Evolutionary conservation across 2,329 filamentous ascomycete species (phyloP), one percentile per base, ranked within the genome.

Genomic region (Claviceps cyperi): DNA sequence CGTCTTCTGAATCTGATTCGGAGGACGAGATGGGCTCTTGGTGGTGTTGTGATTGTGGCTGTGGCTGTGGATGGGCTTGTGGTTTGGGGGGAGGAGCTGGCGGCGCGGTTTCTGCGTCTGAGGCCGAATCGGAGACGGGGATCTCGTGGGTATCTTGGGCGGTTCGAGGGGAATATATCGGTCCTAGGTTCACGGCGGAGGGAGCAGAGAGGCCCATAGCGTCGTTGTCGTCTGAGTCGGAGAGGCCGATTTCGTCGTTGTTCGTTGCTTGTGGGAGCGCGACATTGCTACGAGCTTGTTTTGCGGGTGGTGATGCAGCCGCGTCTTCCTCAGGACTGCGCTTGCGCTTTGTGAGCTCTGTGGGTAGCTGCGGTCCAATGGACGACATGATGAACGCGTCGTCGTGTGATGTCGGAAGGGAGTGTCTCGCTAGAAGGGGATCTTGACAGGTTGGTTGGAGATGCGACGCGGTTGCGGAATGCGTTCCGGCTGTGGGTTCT

Each of bases 291-390:
- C 51, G 51, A 22, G 51, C 47, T 41, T 50, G 48, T 8, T 50
- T 52, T n/a, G 35, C 5, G n/a, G 50, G 41, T 28, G 46, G 47
- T 6, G 35, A 46, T n/a, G 70, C 38, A 69, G 73, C 6, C 5
- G 14, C 28, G 61, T 64, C 58, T 35, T 62, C 60, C 48, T 65
- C 66, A 46, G 69, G 58, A 4, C 70, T 73, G 59, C 77, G 77
- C 59, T 81, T 82, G 59, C 80, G 74, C 63, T 83, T 83, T 36
- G 77, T 61, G 41, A 84, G 73, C 54, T 85, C 79, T 4, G 83
- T 74, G 13, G 86, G 84, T 22, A 89, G 65, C 53, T 81, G 72
- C 14, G 86, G 84, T 5, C 84, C 84, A 60, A 86, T 81, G 36
- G 78, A 80, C 47, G 81, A 70, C 83, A 86, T 86, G 22, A 39